A percentile compares a stretch with the other conserved stretches of the same genome.
Evolutionary conservation across 768 basidiomycete genomes (phyloP).

Genomic region (Trametes cingulata): DNA sequence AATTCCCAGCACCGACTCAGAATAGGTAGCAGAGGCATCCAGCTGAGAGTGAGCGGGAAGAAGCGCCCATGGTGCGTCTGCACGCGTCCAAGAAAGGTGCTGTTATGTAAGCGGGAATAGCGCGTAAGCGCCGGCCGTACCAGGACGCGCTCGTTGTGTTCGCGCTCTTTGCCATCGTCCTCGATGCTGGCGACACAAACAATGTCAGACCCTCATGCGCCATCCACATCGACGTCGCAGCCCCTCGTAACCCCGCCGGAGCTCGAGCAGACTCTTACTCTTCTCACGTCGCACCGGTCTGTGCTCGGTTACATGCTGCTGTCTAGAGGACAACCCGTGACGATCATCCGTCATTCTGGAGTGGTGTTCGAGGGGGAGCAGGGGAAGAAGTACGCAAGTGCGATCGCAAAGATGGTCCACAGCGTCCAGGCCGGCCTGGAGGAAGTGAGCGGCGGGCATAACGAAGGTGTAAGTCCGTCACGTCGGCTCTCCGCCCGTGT

Average conservation of each 20-base stretch:
- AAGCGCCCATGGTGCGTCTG: too few relatives aligned
- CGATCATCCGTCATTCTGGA: slow-evolving; percentile 83
- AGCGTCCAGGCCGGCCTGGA: slow-evolving; percentile 77
- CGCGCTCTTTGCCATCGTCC: neutral
- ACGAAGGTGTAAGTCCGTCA: slow-evolving; percentile 51
- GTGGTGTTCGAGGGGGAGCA: slow-evolving; percentile 87
- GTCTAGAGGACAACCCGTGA: slow-evolving; percentile 67
- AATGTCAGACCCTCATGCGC: slow-evolving; percentile 12
- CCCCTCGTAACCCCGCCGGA: slow-evolving; percentile 47
- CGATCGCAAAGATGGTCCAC: slow-evolving; percentile 74
- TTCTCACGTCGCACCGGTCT: slow-evolving; percentile 78
- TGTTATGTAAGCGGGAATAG: neutral
- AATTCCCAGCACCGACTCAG: too few relatives aligned
- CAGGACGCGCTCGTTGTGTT: neutral
- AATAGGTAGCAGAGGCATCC: too few relatives aligned
- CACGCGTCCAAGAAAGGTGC: neutral
- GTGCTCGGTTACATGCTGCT: slow-evolving; percentile 88
- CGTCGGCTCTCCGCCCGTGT: neutral
- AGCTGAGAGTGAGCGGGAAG: too few relatives aligned
- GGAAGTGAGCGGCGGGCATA: slow-evolving; percentile 67
- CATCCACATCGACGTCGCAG: slow-evolving; percentile 5
- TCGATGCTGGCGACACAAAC: slow-evolving; percentile 19
- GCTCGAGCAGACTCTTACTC: slow-evolving; percentile 74
- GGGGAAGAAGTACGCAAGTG: slow-evolving; percentile 72
- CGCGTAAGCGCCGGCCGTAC: neutral